phyloP scores from a whole-genome alignment of 257 asterid genomes.

The Solanum chmielewskii region DNA sequence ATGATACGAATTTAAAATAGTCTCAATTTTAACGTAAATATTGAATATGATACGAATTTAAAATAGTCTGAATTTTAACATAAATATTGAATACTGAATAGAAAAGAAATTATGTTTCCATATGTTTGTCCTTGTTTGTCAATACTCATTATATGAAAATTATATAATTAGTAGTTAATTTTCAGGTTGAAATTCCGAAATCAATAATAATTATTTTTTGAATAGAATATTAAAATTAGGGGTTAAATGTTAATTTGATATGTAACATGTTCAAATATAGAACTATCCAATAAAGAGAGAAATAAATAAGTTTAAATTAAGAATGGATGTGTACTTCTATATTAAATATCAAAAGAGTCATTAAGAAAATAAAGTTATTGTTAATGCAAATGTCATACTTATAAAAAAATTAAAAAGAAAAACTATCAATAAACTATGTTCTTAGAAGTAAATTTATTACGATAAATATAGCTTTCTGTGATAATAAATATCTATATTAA shows the following conservation, averaged over 20 bases:
- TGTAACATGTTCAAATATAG: not conserved
- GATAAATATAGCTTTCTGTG: too few relatives aligned
- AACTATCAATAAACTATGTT: too few relatives aligned
- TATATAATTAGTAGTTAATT: not conserved
- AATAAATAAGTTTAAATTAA: not conserved
- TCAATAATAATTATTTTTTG: fast-evolving
- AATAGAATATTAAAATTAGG: not conserved
- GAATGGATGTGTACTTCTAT: not conserved
- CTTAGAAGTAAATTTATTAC: too few relatives aligned
- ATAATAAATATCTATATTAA: too few relatives aligned
- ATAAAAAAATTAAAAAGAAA: too few relatives aligned
- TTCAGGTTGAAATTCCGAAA: not conserved
- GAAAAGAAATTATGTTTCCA: not conserved
- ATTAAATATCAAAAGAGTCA: not conserved
- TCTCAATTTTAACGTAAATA: not conserved
- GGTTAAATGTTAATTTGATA: not conserved
- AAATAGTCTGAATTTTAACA: not conserved
- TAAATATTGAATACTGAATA: not conserved
- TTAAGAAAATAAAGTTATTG: too few relatives aligned
- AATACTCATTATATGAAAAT: not conserved
- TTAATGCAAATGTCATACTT: too few relatives aligned
- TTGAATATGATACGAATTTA: not conserved
- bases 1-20: not conserved
- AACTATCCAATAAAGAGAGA: not conserved
- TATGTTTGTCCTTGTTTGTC: not conserved